A percentile compares a stretch with the other conserved stretches of the same genome.
phyloP scores from a whole-genome alignment of 2,329 filamentous ascomycete species.

The Teratosphaeria nubilosa region DNA sequence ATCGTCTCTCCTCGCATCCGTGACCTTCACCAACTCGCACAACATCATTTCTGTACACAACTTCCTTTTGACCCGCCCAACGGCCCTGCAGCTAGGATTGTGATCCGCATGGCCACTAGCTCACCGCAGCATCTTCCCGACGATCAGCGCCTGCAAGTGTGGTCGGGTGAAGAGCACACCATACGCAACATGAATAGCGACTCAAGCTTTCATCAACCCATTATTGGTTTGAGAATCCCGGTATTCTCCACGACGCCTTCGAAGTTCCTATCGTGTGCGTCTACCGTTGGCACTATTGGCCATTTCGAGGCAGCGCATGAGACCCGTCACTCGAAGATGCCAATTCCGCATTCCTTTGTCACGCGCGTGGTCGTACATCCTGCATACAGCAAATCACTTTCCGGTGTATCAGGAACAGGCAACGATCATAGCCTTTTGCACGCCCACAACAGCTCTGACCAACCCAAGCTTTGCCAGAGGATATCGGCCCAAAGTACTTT shows the following conservation, averaged over 20 bases:
- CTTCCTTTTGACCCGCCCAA: background rate
- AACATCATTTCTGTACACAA: background rate
- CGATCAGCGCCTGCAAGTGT: background rate
- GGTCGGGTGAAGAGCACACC: background rate
- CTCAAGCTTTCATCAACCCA: background rate
- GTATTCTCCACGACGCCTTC: background rate
- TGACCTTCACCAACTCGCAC: background rate
- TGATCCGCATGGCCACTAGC: background rate
- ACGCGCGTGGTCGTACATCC: background rate
- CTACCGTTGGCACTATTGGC: background rate
- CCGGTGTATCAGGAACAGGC: background rate
- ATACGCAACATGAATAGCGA: constrained; percentile 1
- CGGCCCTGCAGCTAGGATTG: background rate
- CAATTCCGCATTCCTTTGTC: background rate
- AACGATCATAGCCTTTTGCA: background rate
- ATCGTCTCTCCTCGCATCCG: background rate
- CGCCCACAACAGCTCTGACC: background rate
- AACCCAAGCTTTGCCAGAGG: background rate
- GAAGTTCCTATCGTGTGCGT: background rate
- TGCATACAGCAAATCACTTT: background rate
- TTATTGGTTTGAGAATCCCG: background rate
- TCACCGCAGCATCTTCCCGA: background rate
- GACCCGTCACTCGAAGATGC: no score
- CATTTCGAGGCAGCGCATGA: background rate
- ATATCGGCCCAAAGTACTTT: background rate